Evolutionary conservation across 1,139 yeast genomes (phyloP).

Genomic region (Saccharomycopsis phalli): DNA sequence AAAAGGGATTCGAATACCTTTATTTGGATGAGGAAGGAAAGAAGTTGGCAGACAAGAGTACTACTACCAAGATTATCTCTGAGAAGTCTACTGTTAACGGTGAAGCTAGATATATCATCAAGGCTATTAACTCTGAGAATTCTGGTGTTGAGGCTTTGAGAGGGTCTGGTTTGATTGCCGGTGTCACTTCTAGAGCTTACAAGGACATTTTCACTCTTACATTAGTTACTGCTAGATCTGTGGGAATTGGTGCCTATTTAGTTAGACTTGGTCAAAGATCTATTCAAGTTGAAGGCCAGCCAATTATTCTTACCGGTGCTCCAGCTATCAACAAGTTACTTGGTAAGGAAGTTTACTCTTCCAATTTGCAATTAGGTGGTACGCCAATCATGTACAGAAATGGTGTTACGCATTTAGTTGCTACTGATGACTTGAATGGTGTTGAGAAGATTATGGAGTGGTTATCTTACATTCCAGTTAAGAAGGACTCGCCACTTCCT

Average conservation of each 20-base stretch:
- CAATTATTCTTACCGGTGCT: slow-evolving; percentile 96
- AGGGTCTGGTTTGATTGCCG: slow-evolving; percentile 98
- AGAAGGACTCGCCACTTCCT: slow-evolving; percentile 86
- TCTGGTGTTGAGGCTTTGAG: slow-evolving; percentile 96
- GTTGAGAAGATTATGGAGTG: slow-evolving; percentile 90
- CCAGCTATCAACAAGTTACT: slow-evolving; percentile 94
- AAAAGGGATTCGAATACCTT: slow-evolving; percentile 83
- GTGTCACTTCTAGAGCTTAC: slow-evolving; percentile 96
- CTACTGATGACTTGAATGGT: slow-evolving; percentile 92
- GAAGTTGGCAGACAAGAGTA: slow-evolving; percentile 47
- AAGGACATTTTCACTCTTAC: slow-evolving; percentile 95
- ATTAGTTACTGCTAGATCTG: slow-evolving; percentile 95
- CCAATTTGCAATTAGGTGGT: slow-evolving; percentile 96
- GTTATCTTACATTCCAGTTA: slow-evolving; percentile 94
- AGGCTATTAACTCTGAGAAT: slow-evolving; percentile 89
- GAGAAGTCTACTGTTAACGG: slow-evolving; percentile 81
- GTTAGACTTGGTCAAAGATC: slow-evolving; percentile 98
- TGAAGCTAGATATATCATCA: slow-evolving; percentile 71
- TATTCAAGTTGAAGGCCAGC: slow-evolving; percentile 97
- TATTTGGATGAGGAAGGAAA: slow-evolving; percentile 68
- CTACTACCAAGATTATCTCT: slow-evolving; percentile 55
- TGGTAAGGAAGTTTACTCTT: slow-evolving; percentile 94
- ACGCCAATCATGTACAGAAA: slow-evolving; percentile 97
- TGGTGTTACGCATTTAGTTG: slow-evolving; percentile 97
- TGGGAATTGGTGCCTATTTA: slow-evolving; percentile 98